Percentiles rank a stretch among this genome's conserved stretches.
phyloP scores from a whole-genome alignment of 768 basidiomycete genomes.

The Phanerochaete sordida region DNA sequence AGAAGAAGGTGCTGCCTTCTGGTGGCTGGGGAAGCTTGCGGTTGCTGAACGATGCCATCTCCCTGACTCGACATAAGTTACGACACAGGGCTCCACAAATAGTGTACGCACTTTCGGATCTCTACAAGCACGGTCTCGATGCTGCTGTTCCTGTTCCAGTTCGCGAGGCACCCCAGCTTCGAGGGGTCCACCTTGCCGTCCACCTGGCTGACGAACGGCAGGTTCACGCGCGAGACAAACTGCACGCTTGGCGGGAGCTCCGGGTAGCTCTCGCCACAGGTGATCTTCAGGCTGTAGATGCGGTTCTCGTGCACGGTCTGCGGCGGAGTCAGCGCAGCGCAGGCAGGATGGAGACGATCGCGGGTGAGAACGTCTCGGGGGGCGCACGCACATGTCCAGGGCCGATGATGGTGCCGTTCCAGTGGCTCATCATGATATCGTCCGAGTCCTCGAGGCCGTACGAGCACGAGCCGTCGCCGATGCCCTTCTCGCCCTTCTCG shows the following conservation, averaged over 20 bases:
- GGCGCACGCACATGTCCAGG: slow-evolving; percentile 80
- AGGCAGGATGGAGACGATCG: slow-evolving; percentile 13
- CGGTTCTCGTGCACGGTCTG: slow-evolving; percentile 98
- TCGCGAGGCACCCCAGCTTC: slow-evolving; percentile 67
- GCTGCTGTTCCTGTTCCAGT: slow-evolving; percentile 74
- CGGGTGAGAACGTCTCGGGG: not conserved
- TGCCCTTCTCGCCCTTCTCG: slow-evolving; percentile 99
- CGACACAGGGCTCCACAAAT: not conserved
- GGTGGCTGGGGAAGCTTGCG: slow-evolving; percentile 93
- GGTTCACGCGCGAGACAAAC: slow-evolving; percentile 87
- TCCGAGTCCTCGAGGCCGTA: slow-evolving; percentile 95
- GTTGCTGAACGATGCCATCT: slow-evolving; percentile 92
- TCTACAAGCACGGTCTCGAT: slow-evolving; percentile 92
- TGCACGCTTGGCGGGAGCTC: slow-evolving; percentile 76
- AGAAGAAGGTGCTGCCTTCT: slow-evolving; percentile 81
- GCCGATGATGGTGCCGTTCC: slow-evolving; percentile 99
- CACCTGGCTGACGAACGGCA: slow-evolving; percentile 80
- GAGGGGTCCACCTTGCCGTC: slow-evolving; percentile 76
- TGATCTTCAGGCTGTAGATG: slow-evolving; percentile 93
- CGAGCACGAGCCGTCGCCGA: slow-evolving; percentile 96
- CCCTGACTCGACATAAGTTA: slow-evolving; percentile 44
- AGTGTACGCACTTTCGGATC: slow-evolving; percentile 70
- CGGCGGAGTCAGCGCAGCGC: slow-evolving; percentile 8
- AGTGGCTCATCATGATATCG: slow-evolving; percentile 96
- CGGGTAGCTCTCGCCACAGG: slow-evolving; percentile 74